Conservation (phyloP, 1,139 yeast species). For the Meyerozyma elateridarum region DNA sequence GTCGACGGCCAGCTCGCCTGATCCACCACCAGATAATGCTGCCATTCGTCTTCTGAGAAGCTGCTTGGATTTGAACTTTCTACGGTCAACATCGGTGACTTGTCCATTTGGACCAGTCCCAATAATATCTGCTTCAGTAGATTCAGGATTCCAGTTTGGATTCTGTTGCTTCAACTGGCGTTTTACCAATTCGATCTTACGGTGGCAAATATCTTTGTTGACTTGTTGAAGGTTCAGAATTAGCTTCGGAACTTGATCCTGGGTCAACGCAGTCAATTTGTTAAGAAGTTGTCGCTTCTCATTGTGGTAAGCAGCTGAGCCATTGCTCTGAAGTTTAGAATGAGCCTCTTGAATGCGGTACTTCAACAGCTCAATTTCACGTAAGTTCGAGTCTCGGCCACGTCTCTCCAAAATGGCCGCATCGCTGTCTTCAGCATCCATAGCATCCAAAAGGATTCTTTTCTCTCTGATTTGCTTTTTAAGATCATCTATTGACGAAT, state of each 20-base stretch:
- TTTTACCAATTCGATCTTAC: constrained; percentile 62
- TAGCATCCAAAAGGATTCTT: constrained; percentile 62
- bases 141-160: constrained; percentile 50
- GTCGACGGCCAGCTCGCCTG: constrained; percentile 45
- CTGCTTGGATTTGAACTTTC: constrained; percentile 76
- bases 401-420: constrained; percentile 16
- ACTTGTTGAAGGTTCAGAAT: constrained; percentile 56
- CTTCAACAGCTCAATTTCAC: constrained; percentile 63
- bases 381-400: constrained; percentile 23
- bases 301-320: constrained; percentile 29
- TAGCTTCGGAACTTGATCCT: constrained; percentile 64
- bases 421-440: constrained; percentile 67
- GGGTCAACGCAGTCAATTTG: constrained; percentile 51
- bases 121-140: constrained; percentile 50
- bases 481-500: constrained; percentile 43
- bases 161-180: constrained; percentile 50
- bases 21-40: constrained; percentile 70
- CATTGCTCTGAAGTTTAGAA: constrained; percentile 31
- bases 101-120: constrained; percentile 88
- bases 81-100: constrained; percentile 74
- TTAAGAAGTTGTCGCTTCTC: constrained; percentile 41
- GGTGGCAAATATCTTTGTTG: constrained; percentile 64
- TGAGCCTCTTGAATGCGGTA: constrained; percentile 55
- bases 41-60: constrained; percentile 83
- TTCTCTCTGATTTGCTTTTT: constrained; percentile 65